phyloP scores from a whole-genome alignment of 1,284 basidiomycete genomes.

The Ustilago esculenta region DNA sequence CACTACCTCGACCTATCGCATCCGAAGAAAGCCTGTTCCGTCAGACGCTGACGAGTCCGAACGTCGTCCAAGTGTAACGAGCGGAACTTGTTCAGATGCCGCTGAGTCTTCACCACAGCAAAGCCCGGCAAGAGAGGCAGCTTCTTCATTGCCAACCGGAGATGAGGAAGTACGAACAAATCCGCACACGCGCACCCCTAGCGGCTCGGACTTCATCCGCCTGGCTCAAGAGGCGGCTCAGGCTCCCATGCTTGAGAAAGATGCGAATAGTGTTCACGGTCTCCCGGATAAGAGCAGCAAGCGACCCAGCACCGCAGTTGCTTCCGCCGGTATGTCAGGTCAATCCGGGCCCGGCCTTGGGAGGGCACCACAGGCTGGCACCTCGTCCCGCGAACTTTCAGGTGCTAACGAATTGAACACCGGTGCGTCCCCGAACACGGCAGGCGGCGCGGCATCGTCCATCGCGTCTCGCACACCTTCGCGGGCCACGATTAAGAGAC shows the following conservation, averaged over 20 bases:
- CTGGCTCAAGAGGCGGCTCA: constrained; percentile 30
- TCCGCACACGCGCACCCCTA: constrained; percentile 18
- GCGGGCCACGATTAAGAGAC: constrained; percentile 41
- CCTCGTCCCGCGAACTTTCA: constrained; percentile 20
- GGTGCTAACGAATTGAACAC: background rate
- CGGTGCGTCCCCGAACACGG: background rate
- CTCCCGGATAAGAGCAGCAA: background rate
- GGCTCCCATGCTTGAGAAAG: constrained; percentile 15
- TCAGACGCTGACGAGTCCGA: constrained; percentile 25
- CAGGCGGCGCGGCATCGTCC: background rate
- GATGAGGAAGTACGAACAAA: constrained; percentile 5
- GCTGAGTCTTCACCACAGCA: constrained; percentile 8
- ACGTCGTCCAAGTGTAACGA: constrained; percentile 12
- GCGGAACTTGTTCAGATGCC: constrained; percentile 1
- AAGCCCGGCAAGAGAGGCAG: constrained; percentile 4
- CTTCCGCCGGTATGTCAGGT: background rate
- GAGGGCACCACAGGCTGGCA: constrained; percentile 8
- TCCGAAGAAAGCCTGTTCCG: constrained; percentile 42
- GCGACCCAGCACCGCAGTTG: constrained; percentile 18
- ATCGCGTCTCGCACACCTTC: constrained; percentile 23
- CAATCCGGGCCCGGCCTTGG: constrained; percentile 2
- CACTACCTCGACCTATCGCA: constrained; percentile 44
- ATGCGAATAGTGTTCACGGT: no score
- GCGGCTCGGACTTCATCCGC: constrained; percentile 26
- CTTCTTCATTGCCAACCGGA: constrained; percentile 9